Base-by-base conservation (phyloP, 2,329 filamentous ascomycete species). In the Botrytis sinoallii region DNA sequence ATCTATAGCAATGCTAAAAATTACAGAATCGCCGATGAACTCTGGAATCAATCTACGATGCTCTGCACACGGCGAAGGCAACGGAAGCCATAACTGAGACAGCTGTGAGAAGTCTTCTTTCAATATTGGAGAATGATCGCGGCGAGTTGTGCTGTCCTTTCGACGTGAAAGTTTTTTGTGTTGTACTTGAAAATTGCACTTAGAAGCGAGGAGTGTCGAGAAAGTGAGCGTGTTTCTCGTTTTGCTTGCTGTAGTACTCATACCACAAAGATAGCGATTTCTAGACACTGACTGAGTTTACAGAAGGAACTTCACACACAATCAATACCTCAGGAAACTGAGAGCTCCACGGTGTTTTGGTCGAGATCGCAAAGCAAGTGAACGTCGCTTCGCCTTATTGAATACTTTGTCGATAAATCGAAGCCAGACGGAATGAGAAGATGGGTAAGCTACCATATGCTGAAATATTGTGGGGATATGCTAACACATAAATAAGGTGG, bases 181-280 rank as follows among this genome's bases (percentile, higher is more conserved):
- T 73, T 9, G 63, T 79, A 2, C 29, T 80, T 4, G 74, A 77
- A 77, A 48, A 60, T 75, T 1, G 70, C 79, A 9, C 55, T 81
- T 16, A 75, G 76, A 38, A 70, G 75, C 25, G 76, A 77, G 18
- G 38, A 75, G 25, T 77, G 74, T 70, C 70, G 70, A 25, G 71
- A 77, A 48, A 73, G 74, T 18, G 78, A 81, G 46, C 77, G 79
- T 25, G 74, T 75, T 75, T 16, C 32, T 81, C 4, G 77, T 75
- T 70, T 65, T 81, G 22, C 74, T 81, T 32, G 77, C 77, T 5
- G 80, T 81, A 71, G 79, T 76, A 9, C 42, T 12, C 4, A n/a
- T 9, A 18, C 44, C 38, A 48, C 5, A 42, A 57, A 22, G 22
- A 5, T 59, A 32, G 29, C 32, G 0, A 57, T 29, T 18, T 29